Evolutionary conservation across 441 rosid genomes (phyloP), one percentile per base, ranked within the genome.

Genomic region (Populus hybrid): DNA sequence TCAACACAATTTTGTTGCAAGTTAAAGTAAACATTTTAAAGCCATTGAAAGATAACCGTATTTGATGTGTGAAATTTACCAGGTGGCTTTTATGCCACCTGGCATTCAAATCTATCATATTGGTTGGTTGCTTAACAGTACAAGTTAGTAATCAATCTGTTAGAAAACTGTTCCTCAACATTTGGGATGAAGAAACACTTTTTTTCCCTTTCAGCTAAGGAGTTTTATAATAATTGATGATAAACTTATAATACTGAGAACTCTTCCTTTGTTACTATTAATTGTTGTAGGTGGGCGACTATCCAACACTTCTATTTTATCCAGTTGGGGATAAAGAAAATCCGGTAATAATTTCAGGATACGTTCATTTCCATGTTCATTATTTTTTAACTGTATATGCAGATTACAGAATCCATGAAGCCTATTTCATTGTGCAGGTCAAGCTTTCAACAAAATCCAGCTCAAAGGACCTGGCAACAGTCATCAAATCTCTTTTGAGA

Each of bases 271-370:
- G 73, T 74, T 35, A 50, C 31, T 78, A 69, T 67, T 50, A 50
- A 36, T 74, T 66, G 6, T 79, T 80, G 74, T 90, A 95, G 99
- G 89, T 86, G 23, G 84, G 83, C 65, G 94, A 91, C 82, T 95
- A 87, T 78, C 98, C 97, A 2, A 81, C 93, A 33, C 88, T 93
- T 76, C 80, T 95, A 59, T 88, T 91, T 73, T 92, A 91, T 87
- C 89, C 92, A 9, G 86, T 87, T 0, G 86, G 83, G 56, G 89
- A 90, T 77, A 95, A 95, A 85, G 82, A 86, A 33, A 89, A 88
- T 29, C 95, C 98, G 90, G 98, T 94, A 90, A 85, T 4, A 61
- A 65, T 80, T 76, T 40, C 66, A 31, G 42, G 21, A 63, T 53
- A 9, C 26, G 12, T 64, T 29, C 73, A 31, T 42, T 28, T 23